Evolutionary conservation across 176 grass and related monocot genomes (phyloP), one percentile per base, ranked within the genome.

Genomic region (Dactylis glomerata): DNA sequence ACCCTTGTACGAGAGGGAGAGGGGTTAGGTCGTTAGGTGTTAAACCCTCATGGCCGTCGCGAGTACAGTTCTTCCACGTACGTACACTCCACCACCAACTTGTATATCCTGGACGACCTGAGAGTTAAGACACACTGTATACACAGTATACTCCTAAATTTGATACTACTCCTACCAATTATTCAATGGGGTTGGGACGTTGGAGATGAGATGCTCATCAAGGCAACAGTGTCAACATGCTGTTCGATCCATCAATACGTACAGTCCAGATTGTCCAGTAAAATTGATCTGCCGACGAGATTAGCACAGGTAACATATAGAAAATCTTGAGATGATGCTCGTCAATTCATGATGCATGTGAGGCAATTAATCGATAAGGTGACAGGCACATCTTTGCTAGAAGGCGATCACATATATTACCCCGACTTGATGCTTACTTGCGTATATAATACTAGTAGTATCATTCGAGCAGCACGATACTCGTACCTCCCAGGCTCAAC

Each of bases 321-420:
- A 16, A 19, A 57, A 9, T 22, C 67, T 72, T n/a, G 27, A 46
- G 24, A 61, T 63, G 16, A 15, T 45, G 46, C 30, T 75, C 13
- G 68, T 56, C 40, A 63, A 49, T 45, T 73, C 68, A 14, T n/a
- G 71, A 3, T 51, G 78, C 83, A 85, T 90, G 88, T 82, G 63
- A 55, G 20, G 54, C 52, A 78, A 77, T 65, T 78, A 70, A 86
- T 86, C 42, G 3, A 55, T 10, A 42, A 34, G 47, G n/a, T 26
- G 3, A 27, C 81, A 45, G 16, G 15, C 47, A 24, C 45, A 62
- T 77, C 71, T 51, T 26, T 15, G 38, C 70, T 75, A 30, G 28
- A 61, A 31, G 27, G 8, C 7, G 55, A 70, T 36, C 26, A 42
- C 40, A 40, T 24, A 40, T 46, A 74, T 30, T 67, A 31, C 4